phyloP scores from a whole-genome alignment of 495 filamentous ascomycete species.

The Pyrenula massariospora region DNA sequence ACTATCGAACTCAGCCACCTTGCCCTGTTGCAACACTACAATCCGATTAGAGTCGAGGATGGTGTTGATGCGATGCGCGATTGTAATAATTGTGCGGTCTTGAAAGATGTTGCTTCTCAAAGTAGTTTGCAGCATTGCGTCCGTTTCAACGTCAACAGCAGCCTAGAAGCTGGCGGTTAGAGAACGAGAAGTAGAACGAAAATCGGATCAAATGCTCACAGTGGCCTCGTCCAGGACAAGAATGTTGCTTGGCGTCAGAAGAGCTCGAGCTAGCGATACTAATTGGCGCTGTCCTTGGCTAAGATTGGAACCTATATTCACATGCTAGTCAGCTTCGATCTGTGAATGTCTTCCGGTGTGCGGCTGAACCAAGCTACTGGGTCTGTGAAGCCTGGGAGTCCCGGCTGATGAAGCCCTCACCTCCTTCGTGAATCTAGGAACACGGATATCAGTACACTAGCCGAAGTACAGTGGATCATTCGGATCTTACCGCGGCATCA shows the following conservation, averaged over 20 bases:
- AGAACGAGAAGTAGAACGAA: constrained; percentile 1
- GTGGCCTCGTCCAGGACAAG: constrained; percentile 96
- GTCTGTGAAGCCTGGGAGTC: not conserved
- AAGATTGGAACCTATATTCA: constrained; percentile 42
- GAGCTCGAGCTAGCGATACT: constrained; percentile 80
- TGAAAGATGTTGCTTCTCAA: constrained; percentile 53
- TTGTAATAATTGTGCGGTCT: constrained; percentile 93
- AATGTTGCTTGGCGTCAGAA: constrained; percentile 93
- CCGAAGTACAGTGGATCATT: not conserved
- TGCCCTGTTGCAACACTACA: constrained; percentile 67
- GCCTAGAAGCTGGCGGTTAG: constrained; percentile 35
- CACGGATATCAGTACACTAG: not conserved
- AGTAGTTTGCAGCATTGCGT: constrained; percentile 61
- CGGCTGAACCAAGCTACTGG: not conserved
- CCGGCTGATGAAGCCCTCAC: constrained; percentile 36
- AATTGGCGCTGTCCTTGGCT: constrained; percentile 70
- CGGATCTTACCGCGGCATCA: constrained; percentile 49
- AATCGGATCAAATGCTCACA: constrained; percentile 18
- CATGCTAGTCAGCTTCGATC: not conserved
- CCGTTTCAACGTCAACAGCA: constrained; percentile 90
- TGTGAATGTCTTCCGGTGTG: not conserved
- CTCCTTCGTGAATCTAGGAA: constrained; percentile 72
- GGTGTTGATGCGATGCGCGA: constrained; percentile 94
- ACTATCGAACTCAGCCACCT: constrained; percentile 49
- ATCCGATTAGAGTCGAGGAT: constrained; percentile 89